Evolutionary conservation across 257 asterid species (phyloP).

Genomic region (Forsythia suspensa): DNA sequence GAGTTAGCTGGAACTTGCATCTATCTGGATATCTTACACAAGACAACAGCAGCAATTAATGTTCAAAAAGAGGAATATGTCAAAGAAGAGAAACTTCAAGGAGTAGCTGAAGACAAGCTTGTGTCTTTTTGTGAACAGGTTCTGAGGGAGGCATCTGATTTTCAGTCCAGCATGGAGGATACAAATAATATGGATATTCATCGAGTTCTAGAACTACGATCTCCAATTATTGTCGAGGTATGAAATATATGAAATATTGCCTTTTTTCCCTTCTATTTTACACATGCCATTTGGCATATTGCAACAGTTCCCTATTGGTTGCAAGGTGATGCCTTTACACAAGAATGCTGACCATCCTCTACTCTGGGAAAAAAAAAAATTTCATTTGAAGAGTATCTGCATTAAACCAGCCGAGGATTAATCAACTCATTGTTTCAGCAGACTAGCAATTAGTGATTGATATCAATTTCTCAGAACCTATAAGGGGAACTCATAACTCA

Average conservation of each 20-base stretch:
- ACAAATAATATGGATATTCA: conserved; percentile 79
- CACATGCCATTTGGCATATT: not conserved
- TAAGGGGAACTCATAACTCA: not conserved
- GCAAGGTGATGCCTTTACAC: not conserved
- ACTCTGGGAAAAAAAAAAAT: not conserved
- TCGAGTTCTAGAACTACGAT: conserved; percentile 87
- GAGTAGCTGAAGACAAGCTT: conserved; percentile 83
- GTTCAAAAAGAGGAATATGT: conserved; percentile 36
- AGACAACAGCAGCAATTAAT: conserved; percentile 57
- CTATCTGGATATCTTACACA: conserved; percentile 89
- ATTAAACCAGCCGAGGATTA: not conserved
- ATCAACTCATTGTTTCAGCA: not conserved
- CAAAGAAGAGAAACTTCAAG: conserved; percentile 67
- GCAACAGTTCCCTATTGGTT: not conserved
- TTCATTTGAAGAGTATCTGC: not conserved
- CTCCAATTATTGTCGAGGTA: conserved; percentile 95
- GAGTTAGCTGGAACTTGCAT: conserved; percentile 92
- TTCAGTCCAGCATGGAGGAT: conserved; percentile 85
- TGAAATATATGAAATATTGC: conserved; percentile 27
- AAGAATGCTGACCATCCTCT: not conserved
- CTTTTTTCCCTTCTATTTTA: not conserved
- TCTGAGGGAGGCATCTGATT: conserved; percentile 88
- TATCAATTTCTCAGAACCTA: not conserved
- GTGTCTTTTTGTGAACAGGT: conserved; percentile 89
- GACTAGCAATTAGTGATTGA: not conserved